A percentile compares a stretch with the other conserved stretches of the same genome.
Conservation (phyloP, 148 eudicot species). For the Selenicereus undatus region DNA sequence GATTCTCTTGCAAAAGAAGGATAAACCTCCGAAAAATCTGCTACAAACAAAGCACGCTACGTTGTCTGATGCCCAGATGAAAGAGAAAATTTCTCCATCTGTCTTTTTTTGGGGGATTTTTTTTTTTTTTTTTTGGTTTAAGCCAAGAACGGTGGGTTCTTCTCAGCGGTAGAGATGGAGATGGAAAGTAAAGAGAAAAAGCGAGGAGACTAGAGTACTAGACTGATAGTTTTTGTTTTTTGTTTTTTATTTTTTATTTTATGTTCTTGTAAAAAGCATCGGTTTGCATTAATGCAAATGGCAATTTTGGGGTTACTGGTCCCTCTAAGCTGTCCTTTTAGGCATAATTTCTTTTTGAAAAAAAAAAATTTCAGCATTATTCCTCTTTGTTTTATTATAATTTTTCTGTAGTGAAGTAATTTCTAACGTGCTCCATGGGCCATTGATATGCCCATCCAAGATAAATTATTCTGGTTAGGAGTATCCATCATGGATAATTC, state of each 20-base stretch:
- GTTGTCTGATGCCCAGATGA: not conserved
- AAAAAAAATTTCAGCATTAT: no score
- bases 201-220: slow-evolving; percentile 4
- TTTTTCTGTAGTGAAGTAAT: not conserved
- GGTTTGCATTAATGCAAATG: slow-evolving; percentile 7
- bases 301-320: slow-evolving; percentile 3
- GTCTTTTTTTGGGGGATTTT: not conserved
- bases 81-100: not conserved
- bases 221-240: not conserved
- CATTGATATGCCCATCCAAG: no score
- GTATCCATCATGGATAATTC: no score
- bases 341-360: not conserved
- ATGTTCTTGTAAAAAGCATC: not conserved
- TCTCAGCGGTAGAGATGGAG: slow-evolving; percentile 1
- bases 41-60: not conserved
- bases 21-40: slow-evolving; percentile 1
- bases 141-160: not conserved
- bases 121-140: not conserved
- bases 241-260: not conserved
- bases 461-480: no score
- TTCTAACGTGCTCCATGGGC: no score
- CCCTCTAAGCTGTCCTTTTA: not conserved
- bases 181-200: not conserved
- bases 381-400: not conserved
- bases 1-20: not conserved